Percentiles rank a stretch among this genome's conserved stretches.
phyloP scores from a whole-genome alignment of 495 filamentous ascomycete species.

The Lasiosphaeria hispida region DNA sequence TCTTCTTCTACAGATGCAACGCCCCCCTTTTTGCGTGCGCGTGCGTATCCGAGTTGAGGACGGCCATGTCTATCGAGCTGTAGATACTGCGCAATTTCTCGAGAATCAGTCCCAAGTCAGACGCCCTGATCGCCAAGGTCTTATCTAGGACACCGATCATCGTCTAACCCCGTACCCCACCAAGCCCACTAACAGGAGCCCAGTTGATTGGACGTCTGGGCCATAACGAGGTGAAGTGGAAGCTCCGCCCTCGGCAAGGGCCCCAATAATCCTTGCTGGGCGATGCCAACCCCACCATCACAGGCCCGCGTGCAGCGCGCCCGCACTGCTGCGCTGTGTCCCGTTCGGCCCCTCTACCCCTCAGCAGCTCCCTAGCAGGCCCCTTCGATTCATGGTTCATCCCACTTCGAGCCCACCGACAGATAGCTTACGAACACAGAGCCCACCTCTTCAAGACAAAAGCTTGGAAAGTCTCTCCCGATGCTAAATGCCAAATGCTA shows the following conservation, averaged over 20 bases:
- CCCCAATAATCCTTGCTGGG: slow-evolving; percentile 1
- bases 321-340: background rate
- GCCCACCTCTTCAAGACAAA: too few species aligned
- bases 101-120: background rate
- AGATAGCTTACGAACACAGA: too few species aligned
- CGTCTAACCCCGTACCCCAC: background rate
- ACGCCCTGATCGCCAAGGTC: slow-evolving; percentile 2
- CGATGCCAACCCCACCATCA: slow-evolving; percentile 4
- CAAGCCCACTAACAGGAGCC: background rate
- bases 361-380: too few species aligned
- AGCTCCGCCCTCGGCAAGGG: slow-evolving; percentile 5
- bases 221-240: slow-evolving; percentile 16
- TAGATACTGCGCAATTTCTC: background rate
- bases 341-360: background rate
- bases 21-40: too few species aligned
- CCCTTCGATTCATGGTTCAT: too few species aligned
- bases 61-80: too few species aligned
- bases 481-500: too few species aligned
- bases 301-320: background rate
- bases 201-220: slow-evolving; percentile 13
- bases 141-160: slow-evolving; percentile 4
- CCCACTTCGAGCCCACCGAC: too few species aligned
- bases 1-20: too few species aligned
- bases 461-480: too few species aligned
- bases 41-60: too few species aligned